phyloP scores from a whole-genome alignment of 208 protist genomes.

The Naegleria gruberi region DNA sequence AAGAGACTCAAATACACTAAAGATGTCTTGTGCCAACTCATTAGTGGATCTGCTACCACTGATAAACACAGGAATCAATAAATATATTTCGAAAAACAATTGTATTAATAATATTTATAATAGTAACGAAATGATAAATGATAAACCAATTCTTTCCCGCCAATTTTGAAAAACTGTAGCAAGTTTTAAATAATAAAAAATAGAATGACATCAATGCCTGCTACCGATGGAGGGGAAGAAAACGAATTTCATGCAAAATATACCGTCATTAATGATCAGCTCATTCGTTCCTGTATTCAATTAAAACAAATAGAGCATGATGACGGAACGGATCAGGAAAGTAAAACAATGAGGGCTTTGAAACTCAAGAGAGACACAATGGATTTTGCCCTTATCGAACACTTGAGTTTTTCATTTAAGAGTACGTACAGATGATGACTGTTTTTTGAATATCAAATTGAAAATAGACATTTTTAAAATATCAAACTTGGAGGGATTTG shows the following conservation, averaged over 20 bases:
- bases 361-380: not conserved
- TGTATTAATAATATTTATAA: too few species aligned
- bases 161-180: too few species aligned
- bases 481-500: slow-evolving; percentile 4
- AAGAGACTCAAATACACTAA: slow-evolving; percentile 26
- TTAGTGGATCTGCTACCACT: slow-evolving; percentile 17
- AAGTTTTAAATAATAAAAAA: not conserved
- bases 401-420: not conserved
- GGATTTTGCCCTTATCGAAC: not conserved
- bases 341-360: not conserved
- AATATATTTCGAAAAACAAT: too few species aligned
- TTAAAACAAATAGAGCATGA: slow-evolving; percentile 6
- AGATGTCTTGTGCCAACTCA: slow-evolving; percentile 26
- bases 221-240: not conserved
- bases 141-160: not conserved
- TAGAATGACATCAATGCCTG: too few species aligned
- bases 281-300: not conserved
- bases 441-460: too few species aligned
- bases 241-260: not conserved
- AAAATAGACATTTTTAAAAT: not conserved
- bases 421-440: not conserved
- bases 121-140: too few species aligned
- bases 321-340: not conserved
- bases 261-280: slow-evolving; percentile 3
- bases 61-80: too few species aligned